Percentiles rank a stretch among this genome's conserved stretches.
These are phyloP conservation scores for Eucalyptus virginea DNA, from an alignment of 345 rosid species.

Conservation along the genomic window DNA sequence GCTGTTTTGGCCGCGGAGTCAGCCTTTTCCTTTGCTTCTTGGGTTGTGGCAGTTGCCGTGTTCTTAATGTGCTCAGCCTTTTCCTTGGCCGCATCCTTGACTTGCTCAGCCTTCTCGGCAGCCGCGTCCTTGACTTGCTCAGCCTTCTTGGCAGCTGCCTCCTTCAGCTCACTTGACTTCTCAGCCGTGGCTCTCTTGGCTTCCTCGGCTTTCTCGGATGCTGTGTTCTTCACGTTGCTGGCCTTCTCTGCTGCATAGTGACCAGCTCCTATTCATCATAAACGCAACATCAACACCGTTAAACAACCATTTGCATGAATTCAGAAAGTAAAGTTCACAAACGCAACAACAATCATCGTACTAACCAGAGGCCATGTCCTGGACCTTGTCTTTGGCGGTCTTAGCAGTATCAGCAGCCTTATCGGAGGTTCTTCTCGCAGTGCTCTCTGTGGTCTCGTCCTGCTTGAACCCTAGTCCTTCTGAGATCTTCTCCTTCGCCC, in stretches of 20 bases:
- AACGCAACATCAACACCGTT: neutral
- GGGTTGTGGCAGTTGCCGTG: neutral
- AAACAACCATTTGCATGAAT: neutral
- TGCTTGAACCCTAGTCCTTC: conserved; percentile 25
- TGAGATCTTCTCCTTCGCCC: conserved; percentile 47
- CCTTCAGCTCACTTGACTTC: neutral
- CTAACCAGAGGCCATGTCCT: conserved; percentile 24
- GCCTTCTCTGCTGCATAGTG: conserved; percentile 9
- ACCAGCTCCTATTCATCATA: neutral
- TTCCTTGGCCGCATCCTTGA: neutral
- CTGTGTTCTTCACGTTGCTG: neutral
- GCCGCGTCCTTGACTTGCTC: conserved; percentile 1
- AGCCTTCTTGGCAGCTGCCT: conserved; percentile 1
- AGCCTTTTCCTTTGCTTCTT: neutral
- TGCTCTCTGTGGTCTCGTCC: conserved; percentile 5
- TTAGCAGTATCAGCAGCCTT: conserved; percentile 4
- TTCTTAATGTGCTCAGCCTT: conserved; percentile 4
- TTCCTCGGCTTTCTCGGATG: neutral
- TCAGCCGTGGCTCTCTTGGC: neutral
- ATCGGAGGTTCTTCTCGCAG: conserved; percentile 9
- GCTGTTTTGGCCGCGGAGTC: neutral
- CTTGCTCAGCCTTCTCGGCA: neutral
- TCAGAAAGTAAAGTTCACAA: neutral
- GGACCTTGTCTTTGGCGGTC: conserved; percentile 8
- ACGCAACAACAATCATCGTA: neutral